These are phyloP conservation scores for Quercus bicolor DNA, from an alignment of 306 rosid genomes.

Conservation along the genomic window DNA sequence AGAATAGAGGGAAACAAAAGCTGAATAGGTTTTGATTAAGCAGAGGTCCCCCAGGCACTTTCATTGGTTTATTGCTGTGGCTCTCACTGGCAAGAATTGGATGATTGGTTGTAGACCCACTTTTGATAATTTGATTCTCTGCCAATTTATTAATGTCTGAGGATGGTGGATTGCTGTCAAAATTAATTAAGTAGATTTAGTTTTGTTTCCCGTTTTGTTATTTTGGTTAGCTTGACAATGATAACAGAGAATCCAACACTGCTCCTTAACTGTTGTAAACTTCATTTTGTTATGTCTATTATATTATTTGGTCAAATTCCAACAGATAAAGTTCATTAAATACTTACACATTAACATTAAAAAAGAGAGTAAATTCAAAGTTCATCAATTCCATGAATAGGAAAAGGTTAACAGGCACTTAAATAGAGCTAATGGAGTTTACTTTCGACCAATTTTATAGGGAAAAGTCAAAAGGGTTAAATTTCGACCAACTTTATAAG, in stretches of 20 bases:
- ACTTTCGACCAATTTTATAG: no score
- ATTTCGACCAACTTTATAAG: no score
- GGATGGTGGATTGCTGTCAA: not conserved
- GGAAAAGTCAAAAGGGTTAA: accelerated
- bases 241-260: not conserved
- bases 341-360: no score
- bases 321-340: no score
- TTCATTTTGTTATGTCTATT: not conserved
- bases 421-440: no score
- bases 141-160: not conserved
- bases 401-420: no score
- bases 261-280: not conserved
- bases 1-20: not conserved
- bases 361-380: no score
- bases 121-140: conserved; percentile 8
- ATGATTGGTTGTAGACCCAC: conserved; percentile 29
- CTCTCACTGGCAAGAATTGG: conserved; percentile 36
- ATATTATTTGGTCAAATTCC: no score
- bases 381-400: no score
- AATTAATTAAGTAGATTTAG: not conserved
- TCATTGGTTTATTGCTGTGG: conserved; percentile 39
- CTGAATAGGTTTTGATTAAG: not conserved
- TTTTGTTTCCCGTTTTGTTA: not conserved
- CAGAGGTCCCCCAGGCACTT: conserved; percentile 55
- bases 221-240: not conserved